Evolutionary conservation across 805 yeast species (phyloP), one percentile per base, ranked within the genome.

Genomic region (Pichia eremophila): DNA sequence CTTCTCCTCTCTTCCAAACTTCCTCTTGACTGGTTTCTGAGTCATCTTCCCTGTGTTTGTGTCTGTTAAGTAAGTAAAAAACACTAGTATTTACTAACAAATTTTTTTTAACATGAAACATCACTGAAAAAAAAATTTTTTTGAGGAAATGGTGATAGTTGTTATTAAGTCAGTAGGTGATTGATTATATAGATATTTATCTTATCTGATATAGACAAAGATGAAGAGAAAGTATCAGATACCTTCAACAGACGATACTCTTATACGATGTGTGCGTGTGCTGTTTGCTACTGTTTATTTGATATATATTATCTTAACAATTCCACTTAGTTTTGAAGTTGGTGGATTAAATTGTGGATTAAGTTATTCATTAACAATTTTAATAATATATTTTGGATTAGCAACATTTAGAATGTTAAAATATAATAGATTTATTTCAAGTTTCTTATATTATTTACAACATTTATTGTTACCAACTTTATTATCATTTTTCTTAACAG

Each of bases 331-430:
- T 25, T 93, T 93, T 65, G 96, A 91, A 59, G 83, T 88, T 37
- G 98, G 98, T 10, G 97, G 98, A 1, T 74, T 82, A 18, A 74
- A 79, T 47, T 91, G 98, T 65, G 99, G 99, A 1, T 69, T 93
- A 50, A 79, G 95, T 18, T 93, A 81, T 63, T 80, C 91, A 0
- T 74, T 81, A 32, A 81, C 95, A 8, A 72, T 91, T 43, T 77
- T 86, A 46, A 69, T 77, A 40, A 65, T 84, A 46, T 90, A 89
- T 64, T 81, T 86, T 51, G 61, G 77, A 7, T 68, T 87, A 47
- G 86, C 96, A 9, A 80, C 95, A 1, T 58, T 88, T 31, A 73
- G 95, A 49, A 71, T 88, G 31, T 54, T 80, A 40, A 63, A 63
- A 46, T 70, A 73, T 49, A 70, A 75, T 54, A 59, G 71, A 47